Evolutionary conservation across 345 rosid genomes (phyloP), one percentile per base, ranked within the genome.

Genomic region (Corchorus capsularis): DNA sequence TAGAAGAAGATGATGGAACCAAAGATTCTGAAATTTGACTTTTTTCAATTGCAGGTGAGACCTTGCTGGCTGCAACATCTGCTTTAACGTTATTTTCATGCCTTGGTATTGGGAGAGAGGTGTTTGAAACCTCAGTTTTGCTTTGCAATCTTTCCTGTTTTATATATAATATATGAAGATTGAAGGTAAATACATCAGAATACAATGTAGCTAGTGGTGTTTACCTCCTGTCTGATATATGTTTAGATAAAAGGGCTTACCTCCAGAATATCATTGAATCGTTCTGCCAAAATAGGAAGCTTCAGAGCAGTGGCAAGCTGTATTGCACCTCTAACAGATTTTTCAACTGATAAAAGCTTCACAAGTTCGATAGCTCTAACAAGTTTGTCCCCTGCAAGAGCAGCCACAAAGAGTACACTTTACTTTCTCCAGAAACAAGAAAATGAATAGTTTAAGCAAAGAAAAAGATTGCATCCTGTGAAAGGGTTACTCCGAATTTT

Each of bases 241-340:
- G 50, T 57, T 35, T 60, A 46, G 27, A 49, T 34, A 54, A 6
- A 54, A 47, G 52, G 35, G 57, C 76, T 77, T 71, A 90, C 98
- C 93, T 96, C 99, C 72, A 92, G 83, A 78, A 96, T 89, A 80
- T 72, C 79, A 81, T 93, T 85, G 86, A 96, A 93, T 35, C 92
- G 86, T 75, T 92, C 98, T 1, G 97, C 99, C 78, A 96, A 83
- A 84, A 86, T 89, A 8, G 98, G 99, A 78, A 93, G 96, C 89
- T 93, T 93, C 82, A 96, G 84, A 74, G 91, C 88, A 50, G 97
- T 92, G 19, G 89, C 98, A 41, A 96, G 91, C 85, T 91, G 91
- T 80, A 93, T 91, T 34, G 99, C 97, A 61, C 94, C 99, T 85
- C 83, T 90, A 81, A 96, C 85, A 35, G 94, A 92, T 83, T 93